These are phyloP conservation scores for Metschnikowia cerradonensis DNA, from an alignment of 805 yeast genomes.

Conservation along the genomic window DNA sequence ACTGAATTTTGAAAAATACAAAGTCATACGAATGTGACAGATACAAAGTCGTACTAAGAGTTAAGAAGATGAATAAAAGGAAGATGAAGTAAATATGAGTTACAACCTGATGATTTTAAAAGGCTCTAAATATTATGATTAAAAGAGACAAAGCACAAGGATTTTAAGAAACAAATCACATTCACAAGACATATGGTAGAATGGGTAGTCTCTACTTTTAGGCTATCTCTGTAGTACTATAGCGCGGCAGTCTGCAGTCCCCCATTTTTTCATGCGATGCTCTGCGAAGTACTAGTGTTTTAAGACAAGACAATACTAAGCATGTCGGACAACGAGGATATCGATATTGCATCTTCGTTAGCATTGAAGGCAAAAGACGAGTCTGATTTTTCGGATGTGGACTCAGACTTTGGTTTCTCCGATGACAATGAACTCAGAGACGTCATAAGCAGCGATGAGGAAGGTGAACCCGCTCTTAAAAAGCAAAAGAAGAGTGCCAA, in stretches of 20 bases:
- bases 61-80: too few species aligned
- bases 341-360: conserved; percentile 61
- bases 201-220: too few species aligned
- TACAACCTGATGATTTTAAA: too few species aligned
- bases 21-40: too few species aligned
- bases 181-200: too few species aligned
- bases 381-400: conserved; percentile 17
- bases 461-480: conserved; percentile 26
- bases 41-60: too few species aligned
- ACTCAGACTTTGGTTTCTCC: conserved; percentile 7
- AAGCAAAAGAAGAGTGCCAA: conserved; percentile 24
- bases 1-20: too few species aligned
- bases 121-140: too few species aligned
- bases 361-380: conserved; percentile 43
- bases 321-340: conserved; percentile 42
- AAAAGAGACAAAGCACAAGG: too few species aligned
- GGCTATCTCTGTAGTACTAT: not conserved
- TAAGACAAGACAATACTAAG: not conserved
- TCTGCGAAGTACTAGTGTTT: conserved; percentile 11
- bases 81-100: too few species aligned
- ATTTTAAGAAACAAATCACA: too few species aligned
- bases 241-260: not conserved
- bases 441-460: conserved; percentile 48
- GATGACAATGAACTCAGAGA: conserved; percentile 28
- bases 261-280: conserved; percentile 17